Base-by-base conservation (phyloP, 805 yeast species). In the Saccharomycopsis sp. region DNA sequence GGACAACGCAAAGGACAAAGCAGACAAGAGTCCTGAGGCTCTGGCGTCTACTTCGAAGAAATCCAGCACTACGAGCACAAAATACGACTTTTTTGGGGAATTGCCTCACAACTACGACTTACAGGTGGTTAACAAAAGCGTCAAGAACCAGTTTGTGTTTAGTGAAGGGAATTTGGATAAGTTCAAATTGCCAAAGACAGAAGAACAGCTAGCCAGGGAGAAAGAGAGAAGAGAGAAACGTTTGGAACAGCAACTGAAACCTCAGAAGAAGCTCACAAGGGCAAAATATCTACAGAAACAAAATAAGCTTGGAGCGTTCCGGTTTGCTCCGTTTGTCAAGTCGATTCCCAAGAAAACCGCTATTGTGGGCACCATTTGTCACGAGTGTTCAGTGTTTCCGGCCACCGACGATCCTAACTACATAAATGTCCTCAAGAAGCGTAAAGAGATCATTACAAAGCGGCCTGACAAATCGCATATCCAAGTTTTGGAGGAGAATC, bases 321-420 rank as follows among this genome's bases (percentile, higher is more conserved):
- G 84, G 66, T 80, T 76, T 61, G 79, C 85, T n/a, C 96, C 96
- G 12, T 89, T 82, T 69, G 91, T 89, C 12, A 87, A 85, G 70
- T 88, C 96, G 0, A 89, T 90, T 57, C 96, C 97, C 0, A 91
- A 84, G 68, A 88, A 89, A 65, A 91, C 99, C 0, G 80, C 91
- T 1, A 71, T 94, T 40, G 79, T 83, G 12, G 99, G 99, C 44
- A 89, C 91, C 41, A 85, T 92, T 29, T 87, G 85, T 57, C 97
- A 94, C 69, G 99, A 94, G 68, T 91, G 97, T 70, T 89, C 87
- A 65, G 84, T 89, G 20, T 81, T 87, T 54, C 97, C 98, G 12
- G 81, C 90, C 2, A 80, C 83, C 65, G 73, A 76, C 50, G 96
- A 90, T 66, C 78, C 81, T 29, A 85, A 86, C 68, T 90, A 91